These are phyloP conservation scores for Candida manassasensis DNA, from an alignment of 805 yeast species.

Conservation along the genomic window DNA sequence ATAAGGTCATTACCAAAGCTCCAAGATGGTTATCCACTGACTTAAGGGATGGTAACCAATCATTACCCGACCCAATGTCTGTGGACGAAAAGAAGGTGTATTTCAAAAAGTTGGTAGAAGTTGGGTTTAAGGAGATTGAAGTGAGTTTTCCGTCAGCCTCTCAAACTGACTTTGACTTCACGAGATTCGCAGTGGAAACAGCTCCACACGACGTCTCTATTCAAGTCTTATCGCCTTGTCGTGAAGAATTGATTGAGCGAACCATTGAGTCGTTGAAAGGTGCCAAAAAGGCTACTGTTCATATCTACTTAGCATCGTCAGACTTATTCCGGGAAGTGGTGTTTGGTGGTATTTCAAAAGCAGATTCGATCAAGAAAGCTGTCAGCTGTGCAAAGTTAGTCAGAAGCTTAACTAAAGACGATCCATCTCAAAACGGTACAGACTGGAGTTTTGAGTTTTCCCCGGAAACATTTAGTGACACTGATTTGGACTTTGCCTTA, in stretches of 20 bases:
- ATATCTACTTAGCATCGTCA: slow-evolving; percentile 71
- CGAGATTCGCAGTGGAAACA: slow-evolving; percentile 65
- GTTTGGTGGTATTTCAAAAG: slow-evolving; percentile 52
- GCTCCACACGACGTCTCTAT: slow-evolving; percentile 75
- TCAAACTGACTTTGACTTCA: slow-evolving; percentile 76
- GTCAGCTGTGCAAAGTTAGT: slow-evolving; percentile 60
- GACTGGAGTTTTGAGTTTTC: slow-evolving; percentile 75
- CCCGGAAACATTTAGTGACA: slow-evolving; percentile 76
- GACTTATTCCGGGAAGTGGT: slow-evolving; percentile 71
- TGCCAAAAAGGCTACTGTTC: slow-evolving; percentile 72
- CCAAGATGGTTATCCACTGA: slow-evolving; percentile 86
- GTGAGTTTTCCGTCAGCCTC: slow-evolving; percentile 81
- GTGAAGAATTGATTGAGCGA: slow-evolving; percentile 66
- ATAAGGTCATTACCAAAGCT: slow-evolving; percentile 49
- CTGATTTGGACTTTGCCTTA: slow-evolving; percentile 58
- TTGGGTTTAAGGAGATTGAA: slow-evolving; percentile 81
- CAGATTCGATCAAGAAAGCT: slow-evolving; percentile 57
- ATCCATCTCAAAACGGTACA: slow-evolving; percentile 47
- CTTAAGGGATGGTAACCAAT: slow-evolving; percentile 79
- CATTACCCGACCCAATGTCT: slow-evolving; percentile 85
- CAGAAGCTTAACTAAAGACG: slow-evolving; percentile 65
- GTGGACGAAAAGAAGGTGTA: slow-evolving; percentile 69
- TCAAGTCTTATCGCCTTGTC: slow-evolving; percentile 73
- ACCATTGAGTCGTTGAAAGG: slow-evolving; percentile 71
- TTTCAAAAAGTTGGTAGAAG: slow-evolving; percentile 60